Conservation (phyloP, 2,329 filamentous ascomycete species). For the Verticillium dahliae region DNA sequence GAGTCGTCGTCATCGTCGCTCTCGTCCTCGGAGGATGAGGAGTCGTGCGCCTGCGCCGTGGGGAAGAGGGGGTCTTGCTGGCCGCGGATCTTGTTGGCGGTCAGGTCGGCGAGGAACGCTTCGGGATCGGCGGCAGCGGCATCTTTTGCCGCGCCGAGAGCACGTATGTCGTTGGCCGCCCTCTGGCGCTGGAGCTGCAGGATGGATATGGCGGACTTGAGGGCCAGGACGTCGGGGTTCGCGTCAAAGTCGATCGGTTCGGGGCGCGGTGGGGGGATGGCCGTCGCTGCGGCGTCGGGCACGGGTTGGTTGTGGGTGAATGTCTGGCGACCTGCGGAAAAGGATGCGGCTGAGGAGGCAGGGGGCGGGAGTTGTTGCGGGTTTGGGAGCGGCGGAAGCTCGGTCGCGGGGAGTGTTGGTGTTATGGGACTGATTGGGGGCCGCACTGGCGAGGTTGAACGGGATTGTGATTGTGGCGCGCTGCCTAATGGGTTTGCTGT, state of each 20-base stretch:
- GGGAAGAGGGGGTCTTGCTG: conserved; percentile 22
- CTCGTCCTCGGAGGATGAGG: conserved; percentile 14
- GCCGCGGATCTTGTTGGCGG: conserved; percentile 50
- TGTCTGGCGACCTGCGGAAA: conserved; percentile 25
- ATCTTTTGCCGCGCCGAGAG: conserved; percentile 62
- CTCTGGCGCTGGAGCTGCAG: conserved; percentile 80
- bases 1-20: conserved; percentile 22
- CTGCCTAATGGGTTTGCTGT: conserved; percentile 3
- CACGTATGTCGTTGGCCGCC: conserved; percentile 67
- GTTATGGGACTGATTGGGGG: conserved; percentile 51
- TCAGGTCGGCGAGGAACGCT: conserved; percentile 64
- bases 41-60: conserved; percentile 15
- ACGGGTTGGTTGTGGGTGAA: conserved; percentile 40
- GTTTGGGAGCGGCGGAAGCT: conserved; percentile 14
- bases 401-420: conserved; percentile 35
- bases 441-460: conserved; percentile 36
- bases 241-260: conserved; percentile 50
- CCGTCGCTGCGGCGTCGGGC: conserved; percentile 21
- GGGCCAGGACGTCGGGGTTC: conserved; percentile 82
- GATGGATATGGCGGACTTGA: conserved; percentile 78
- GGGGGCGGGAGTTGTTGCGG: background rate
- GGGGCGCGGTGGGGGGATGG: conserved; percentile 39
- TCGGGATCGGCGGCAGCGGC: conserved; percentile 65
- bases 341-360: conserved; percentile 9
- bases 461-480: conserved; percentile 12